Evolutionary conservation across 345 rosid genomes (phyloP), one percentile per base, ranked within the genome.

Genomic region (Euphorbia lathyris): DNA sequence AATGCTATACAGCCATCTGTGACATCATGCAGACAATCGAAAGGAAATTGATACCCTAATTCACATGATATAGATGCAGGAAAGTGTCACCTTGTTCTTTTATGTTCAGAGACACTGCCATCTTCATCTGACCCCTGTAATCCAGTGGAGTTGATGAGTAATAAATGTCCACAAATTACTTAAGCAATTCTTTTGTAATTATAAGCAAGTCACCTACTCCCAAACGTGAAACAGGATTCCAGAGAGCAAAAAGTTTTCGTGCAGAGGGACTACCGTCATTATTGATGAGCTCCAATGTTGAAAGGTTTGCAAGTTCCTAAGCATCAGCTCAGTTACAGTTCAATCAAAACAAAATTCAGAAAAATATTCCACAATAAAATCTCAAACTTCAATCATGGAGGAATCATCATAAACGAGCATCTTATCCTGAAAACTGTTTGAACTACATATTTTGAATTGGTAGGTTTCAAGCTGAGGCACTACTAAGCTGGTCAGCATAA

Each of bases 201-300:
- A 74, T 27, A 25, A 67, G 67, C 19, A 66, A 60, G 66, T 34
- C 56, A 83, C 84, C 42, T 86, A 90, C 89, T 77, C 40, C 76
- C 32, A 66, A 52, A 76, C 29, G 42, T 7, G 62, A 65, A 66
- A 75, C 47, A 51, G 97, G 85, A 87, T 90, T 94, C 98, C 98
- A 94, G 57, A 94, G 82, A 65, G 81, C 88, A 84, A 94, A 94
- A 74, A 73, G 83, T 81, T 94, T 94, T 61, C 76, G 77, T 60
- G 98, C 78, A 74, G 97, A 84, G 69, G 95, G 97, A 79, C 98
- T 94, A 70, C 97, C 97, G 72, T 94, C 98, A 36, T 85, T 90
- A 58, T 84, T 78, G 76, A 94, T 79, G 74, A 94, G 83, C 83
- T 90, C 93, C 78, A 94, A 66, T 64, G 86, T 82, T 62, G 93